These are phyloP conservation scores for Mycena galopus DNA, from an alignment of 768 basidiomycete genomes.

Conservation along the genomic window DNA sequence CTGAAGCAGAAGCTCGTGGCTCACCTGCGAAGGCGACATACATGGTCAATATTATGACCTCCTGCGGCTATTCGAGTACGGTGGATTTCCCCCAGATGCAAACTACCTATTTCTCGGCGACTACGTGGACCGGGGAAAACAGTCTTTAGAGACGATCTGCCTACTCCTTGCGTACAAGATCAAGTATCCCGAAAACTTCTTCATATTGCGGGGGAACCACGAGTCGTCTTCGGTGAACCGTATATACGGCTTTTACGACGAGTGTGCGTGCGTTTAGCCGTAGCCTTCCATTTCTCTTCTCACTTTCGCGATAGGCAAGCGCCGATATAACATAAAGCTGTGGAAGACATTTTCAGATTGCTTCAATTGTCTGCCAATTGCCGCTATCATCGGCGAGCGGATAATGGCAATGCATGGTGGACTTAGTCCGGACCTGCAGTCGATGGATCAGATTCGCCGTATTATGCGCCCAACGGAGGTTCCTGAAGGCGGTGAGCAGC, in stretches of 20 bases:
- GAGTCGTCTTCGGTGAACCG: not conserved
- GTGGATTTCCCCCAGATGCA: conserved; percentile 32
- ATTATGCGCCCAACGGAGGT: conserved; percentile 99
- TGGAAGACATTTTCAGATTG: conserved; percentile 85
- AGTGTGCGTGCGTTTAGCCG: not conserved
- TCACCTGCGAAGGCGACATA: conserved; percentile 1
- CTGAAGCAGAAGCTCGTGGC: too few species aligned
- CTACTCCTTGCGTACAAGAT: conserved; percentile 10
- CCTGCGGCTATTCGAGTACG: conserved; percentile 6
- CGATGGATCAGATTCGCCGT: conserved; percentile 99
- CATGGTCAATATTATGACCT: conserved; percentile 13
- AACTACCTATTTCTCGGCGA: conserved; percentile 21
- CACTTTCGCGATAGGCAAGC: conserved; percentile 98
- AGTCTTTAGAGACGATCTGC: conserved; percentile 5
- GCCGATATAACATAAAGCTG: conserved; percentile 86
- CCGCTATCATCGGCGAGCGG: conserved; percentile 99
- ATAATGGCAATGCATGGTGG: conserved; percentile 99
- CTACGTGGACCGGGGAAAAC: conserved; percentile 7
- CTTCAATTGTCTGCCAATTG: conserved; percentile 99
- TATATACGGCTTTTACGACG: conserved; percentile 16
- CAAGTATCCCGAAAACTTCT: conserved; percentile 22
- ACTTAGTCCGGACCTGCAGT: conserved; percentile 95
- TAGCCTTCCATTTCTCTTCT: conserved; percentile 62
- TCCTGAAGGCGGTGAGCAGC: conserved; percentile 88
- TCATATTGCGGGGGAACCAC: conserved; percentile 2